Conservation (phyloP, 2,329 filamentous ascomycete genomes). For the Stagonosporopsis cucurbitacearum region DNA sequence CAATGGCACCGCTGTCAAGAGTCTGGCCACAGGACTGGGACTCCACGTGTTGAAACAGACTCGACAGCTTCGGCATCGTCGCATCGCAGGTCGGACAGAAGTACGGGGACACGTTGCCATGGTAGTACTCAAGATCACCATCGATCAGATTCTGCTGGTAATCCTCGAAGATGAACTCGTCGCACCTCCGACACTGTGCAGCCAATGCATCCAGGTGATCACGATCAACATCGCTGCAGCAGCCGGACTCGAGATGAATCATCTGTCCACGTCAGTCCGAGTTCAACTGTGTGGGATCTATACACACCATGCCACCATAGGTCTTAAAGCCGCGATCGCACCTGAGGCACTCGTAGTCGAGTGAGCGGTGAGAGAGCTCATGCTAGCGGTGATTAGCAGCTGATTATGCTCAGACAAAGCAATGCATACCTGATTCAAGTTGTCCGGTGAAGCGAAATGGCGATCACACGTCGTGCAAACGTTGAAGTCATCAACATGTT, state of each 20-base stretch:
- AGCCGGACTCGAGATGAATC: conserved; percentile 23
- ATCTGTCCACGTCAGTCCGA: conserved; percentile 4
- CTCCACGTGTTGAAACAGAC: conserved; percentile 18
- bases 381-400: not conserved
- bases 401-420: too few relatives aligned
- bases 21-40: conserved; percentile 10
- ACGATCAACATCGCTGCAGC: not conserved
- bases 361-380: not conserved
- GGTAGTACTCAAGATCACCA: not conserved
- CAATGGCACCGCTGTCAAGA: not conserved
- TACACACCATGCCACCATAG: conserved; percentile 22
- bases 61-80: conserved; percentile 3
- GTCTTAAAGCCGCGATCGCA: conserved; percentile 22
- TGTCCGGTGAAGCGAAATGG: too few relatives aligned
- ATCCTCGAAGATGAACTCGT: not conserved
- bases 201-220: conserved; percentile 11
- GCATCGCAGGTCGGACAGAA: conserved; percentile 6
- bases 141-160: not conserved
- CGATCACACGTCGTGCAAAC: not conserved
- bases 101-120: not conserved
- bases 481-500: not conserved
- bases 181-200: not conserved
- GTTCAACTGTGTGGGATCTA: not conserved
- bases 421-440: too few relatives aligned
- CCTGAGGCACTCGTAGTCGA: conserved; percentile 16